phyloP scores from a whole-genome alignment of 495 filamentous ascomycete genomes.

The Xylaria longipes region DNA sequence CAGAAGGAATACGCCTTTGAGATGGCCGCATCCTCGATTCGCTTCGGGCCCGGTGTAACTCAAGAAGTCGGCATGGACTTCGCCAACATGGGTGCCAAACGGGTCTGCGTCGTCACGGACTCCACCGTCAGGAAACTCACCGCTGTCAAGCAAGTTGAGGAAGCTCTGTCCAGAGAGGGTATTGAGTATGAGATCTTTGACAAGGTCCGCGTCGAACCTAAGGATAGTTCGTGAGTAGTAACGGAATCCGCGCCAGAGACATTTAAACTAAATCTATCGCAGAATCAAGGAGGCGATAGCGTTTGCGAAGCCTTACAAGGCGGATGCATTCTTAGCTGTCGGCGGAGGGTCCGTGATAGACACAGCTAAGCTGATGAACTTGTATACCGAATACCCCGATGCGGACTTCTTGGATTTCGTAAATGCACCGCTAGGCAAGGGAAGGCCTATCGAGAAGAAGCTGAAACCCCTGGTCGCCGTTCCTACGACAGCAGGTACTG shows the following conservation, averaged over 20 bases:
- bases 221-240: constrained; percentile 79
- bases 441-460: constrained; percentile 78
- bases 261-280: constrained; percentile 18
- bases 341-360: constrained; percentile 92
- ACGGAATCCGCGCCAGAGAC: background rate
- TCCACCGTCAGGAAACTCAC: constrained; percentile 75
- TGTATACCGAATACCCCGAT: constrained; percentile 86
- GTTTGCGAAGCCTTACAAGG: constrained; percentile 76
- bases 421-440: constrained; percentile 91
- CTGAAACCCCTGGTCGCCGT: constrained; percentile 88
- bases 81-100: constrained; percentile 83
- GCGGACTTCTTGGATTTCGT: constrained; percentile 97
- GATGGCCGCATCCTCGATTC: constrained; percentile 92
- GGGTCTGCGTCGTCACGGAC: constrained; percentile 92
- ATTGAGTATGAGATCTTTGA: constrained; percentile 82
- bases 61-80: constrained; percentile 99
- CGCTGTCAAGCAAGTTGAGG: constrained; percentile 83
- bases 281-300: constrained; percentile 87
- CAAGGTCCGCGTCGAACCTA: constrained; percentile 82
- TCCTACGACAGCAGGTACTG: constrained; percentile 94
- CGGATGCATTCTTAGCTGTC: constrained; percentile 91
- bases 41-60: constrained; percentile 92
- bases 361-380: constrained; percentile 97
- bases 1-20: constrained; percentile 98
- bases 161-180: constrained; percentile 76